Base-by-base conservation (phyloP, 2,329 filamentous ascomycete genomes). In the Immersiporthe knoxdaviesiana region DNA sequence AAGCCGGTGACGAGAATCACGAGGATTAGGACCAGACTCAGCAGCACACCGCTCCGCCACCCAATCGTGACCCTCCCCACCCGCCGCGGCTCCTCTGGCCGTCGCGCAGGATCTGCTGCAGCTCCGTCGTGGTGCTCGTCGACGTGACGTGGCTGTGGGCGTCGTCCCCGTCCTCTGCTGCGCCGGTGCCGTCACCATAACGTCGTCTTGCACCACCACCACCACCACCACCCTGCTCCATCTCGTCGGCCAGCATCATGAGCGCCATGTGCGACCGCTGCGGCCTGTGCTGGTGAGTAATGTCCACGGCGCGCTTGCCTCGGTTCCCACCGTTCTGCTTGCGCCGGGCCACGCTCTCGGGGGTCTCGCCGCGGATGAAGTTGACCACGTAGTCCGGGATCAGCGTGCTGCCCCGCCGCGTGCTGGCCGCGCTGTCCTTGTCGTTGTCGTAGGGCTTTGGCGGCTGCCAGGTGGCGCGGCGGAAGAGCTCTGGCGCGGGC, bases 341-440 rank as follows among this genome's bases (percentile, higher is more conserved):
- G 72, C 83, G 82, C 68, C 78, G 77, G 7, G 84, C 84, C 27
- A 87, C 74, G 39, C 81, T 82, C 75, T 87, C 84, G 18, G 85
- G 84, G 1, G 85, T 87, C 76, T 87, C 85, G 60, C 85, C 85
- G 54, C 84, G 82, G 71, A 87, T 79, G 74, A 84, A 87, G 75
- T 86, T 84, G 71, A 85, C 79, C 54, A 87, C 82, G 72, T 87
- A 87, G 76, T 87, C 85, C 11, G 85, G 85, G 21, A 87, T 81
- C 41, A 87, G 79, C 66, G 83, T 81, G 67, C 78, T 78, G 68
- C 82, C 79, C 62, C 72, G 69, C 44, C 70, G 60, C 3, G 32
- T 37, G 37, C 72, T 65, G 11, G 71, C 72, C 11, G 58, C 64
- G 16, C 66, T 65, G 63, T 68, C 72, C n/a, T 71, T 73, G 27